Percentiles rank a stretch among this genome's conserved stretches.
These are phyloP conservation scores for Aspergillus chevalieri DNA, from an alignment of 2,329 filamentous ascomycete genomes.

Conservation along the genomic window DNA sequence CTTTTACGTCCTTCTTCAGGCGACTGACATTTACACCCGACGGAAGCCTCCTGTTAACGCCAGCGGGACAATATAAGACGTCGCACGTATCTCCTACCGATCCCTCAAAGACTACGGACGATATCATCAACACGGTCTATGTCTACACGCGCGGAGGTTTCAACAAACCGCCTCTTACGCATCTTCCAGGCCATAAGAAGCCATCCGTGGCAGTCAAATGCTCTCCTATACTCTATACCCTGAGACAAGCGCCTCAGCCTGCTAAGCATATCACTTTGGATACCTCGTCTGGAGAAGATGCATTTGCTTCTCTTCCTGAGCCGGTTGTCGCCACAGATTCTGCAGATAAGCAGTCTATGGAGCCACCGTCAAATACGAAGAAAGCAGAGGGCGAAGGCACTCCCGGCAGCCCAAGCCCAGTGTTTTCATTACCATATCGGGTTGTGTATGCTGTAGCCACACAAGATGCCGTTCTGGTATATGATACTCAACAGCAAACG, in stretches of 20 bases:
- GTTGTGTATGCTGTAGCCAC: constrained; percentile 97
- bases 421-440: constrained; percentile 82
- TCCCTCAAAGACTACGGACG: constrained; percentile 66
- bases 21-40: constrained; percentile 91
- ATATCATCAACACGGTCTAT: constrained; percentile 95
- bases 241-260: constrained; percentile 60
- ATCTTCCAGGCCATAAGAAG: constrained; percentile 95
- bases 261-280: constrained; percentile 93
- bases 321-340: constrained; percentile 58
- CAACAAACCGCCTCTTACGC: constrained; percentile 91
- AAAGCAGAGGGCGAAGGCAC: constrained; percentile 45
- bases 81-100: constrained; percentile 63
- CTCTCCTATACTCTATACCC: constrained; percentile 80
- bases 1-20: constrained; percentile 92
- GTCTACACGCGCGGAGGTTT: constrained; percentile 95
- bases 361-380: constrained; percentile 56
- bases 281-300: constrained; percentile 79
- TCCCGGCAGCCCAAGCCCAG: constrained; percentile 52
- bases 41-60: constrained; percentile 86
- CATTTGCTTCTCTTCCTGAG: constrained; percentile 77
- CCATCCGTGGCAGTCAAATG: constrained; percentile 93
- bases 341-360: constrained; percentile 56
- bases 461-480: constrained; percentile 88
- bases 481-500: constrained; percentile 94
- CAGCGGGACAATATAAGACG: constrained; percentile 89